Percentiles rank a stretch among this genome's conserved stretches.
These are phyloP conservation scores for Ogataea paraovalis DNA, from an alignment of 805 yeast genomes.

Conservation along the genomic window DNA sequence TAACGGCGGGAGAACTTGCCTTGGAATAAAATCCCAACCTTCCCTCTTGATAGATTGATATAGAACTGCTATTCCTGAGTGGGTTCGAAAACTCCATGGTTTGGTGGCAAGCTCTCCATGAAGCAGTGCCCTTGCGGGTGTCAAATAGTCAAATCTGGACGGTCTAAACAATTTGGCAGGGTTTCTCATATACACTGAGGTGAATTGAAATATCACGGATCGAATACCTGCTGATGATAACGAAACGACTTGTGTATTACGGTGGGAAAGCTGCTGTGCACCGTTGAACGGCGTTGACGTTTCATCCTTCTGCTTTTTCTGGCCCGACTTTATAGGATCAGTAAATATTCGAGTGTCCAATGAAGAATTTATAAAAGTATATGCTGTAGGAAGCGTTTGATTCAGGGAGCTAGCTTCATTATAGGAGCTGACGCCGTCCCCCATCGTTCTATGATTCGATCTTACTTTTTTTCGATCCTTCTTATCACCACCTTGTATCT, in stretches of 20 bases:
- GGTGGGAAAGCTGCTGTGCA: slow-evolving; percentile 31
- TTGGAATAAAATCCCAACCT: slow-evolving; percentile 87
- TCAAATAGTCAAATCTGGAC: slow-evolving; percentile 81
- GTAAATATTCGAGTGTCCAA: background rate
- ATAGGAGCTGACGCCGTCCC: background rate
- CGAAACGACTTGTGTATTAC: slow-evolving; percentile 57
- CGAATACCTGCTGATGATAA: slow-evolving; percentile 83
- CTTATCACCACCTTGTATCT: background rate
- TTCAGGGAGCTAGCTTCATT: background rate
- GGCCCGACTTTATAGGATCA: background rate
- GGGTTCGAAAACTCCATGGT: slow-evolving; percentile 59
- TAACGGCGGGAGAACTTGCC: slow-evolving; percentile 81
- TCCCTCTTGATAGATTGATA: slow-evolving; percentile 65
- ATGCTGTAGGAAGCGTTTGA: background rate
- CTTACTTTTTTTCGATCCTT: background rate
- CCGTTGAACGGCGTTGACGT: background rate
- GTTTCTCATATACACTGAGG: slow-evolving; percentile 74
- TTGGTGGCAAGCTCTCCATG: slow-evolving; percentile 42
- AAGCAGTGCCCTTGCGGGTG: slow-evolving; percentile 52
- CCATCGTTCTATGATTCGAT: background rate
- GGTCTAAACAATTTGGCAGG: slow-evolving; percentile 86
- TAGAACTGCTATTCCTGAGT: slow-evolving; percentile 74
- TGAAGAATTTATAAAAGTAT: background rate
- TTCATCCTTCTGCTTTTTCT: background rate
- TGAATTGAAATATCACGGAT: slow-evolving; percentile 74